A percentile compares a stretch with the other conserved stretches of the same genome.
These are phyloP conservation scores for Dipteronia sinensis DNA, from an alignment of 345 rosid species.

Conservation along the genomic window DNA sequence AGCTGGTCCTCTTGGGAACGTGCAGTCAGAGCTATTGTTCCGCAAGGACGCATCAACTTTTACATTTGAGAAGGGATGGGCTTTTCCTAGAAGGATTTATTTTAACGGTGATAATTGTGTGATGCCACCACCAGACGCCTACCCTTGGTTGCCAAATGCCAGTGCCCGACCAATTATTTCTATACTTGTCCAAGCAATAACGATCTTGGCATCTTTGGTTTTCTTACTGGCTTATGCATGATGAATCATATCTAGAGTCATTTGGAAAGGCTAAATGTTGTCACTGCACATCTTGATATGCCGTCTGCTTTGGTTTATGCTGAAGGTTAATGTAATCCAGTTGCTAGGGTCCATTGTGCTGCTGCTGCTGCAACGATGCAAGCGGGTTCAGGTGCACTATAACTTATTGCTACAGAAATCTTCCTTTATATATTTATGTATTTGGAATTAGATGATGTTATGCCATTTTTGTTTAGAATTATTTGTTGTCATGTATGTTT, in stretches of 20 bases:
- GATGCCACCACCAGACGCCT: slow-evolving; percentile 91
- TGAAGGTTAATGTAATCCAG: neutral
- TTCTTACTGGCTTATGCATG: slow-evolving; percentile 35
- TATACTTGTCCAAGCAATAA: slow-evolving; percentile 15
- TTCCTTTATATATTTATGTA: slow-evolving; percentile 18
- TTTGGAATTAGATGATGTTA: slow-evolving; percentile 16
- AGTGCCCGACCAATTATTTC: slow-evolving; percentile 39
- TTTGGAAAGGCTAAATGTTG: slow-evolving; percentile 21
- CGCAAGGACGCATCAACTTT: slow-evolving; percentile 68
- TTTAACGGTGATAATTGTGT: slow-evolving; percentile 94
- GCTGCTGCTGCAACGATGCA: slow-evolving; percentile 10
- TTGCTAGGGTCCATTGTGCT: slow-evolving; percentile 8
- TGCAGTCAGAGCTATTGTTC: slow-evolving; percentile 86
- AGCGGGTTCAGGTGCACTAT: slow-evolving; percentile 27
- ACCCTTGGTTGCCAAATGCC: slow-evolving; percentile 81
- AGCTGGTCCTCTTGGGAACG: slow-evolving; percentile 84
- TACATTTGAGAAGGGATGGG: slow-evolving; percentile 94
- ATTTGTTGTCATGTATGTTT: slow-evolving; percentile 16
- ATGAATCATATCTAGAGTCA: slow-evolving; percentile 25
- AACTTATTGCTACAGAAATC: slow-evolving; percentile 14
- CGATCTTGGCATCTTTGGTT: slow-evolving; percentile 30
- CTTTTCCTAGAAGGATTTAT: slow-evolving; percentile 80
- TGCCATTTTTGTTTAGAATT: slow-evolving; percentile 17
- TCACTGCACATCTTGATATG: slow-evolving; percentile 6
- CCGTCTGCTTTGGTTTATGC: slow-evolving; percentile 1